These are phyloP conservation scores for Agastache rugosa DNA, from an alignment of 257 asterid genomes.

Conservation along the genomic window DNA sequence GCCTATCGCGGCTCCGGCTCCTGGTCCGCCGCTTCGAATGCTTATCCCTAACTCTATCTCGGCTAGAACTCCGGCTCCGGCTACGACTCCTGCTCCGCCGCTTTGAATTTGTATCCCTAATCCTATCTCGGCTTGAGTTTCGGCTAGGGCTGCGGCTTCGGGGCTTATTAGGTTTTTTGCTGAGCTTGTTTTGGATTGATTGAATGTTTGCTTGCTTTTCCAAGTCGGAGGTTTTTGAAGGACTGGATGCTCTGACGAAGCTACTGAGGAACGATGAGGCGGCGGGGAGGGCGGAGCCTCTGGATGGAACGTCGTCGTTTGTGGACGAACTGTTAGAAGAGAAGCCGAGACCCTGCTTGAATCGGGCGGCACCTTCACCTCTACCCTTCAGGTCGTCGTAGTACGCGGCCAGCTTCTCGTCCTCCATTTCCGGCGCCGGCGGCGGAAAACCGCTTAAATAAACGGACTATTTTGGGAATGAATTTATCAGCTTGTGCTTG, in stretches of 20 bases:
- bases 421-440: slow-evolving; percentile 68
- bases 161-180: slow-evolving; percentile 52
- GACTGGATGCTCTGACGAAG: slow-evolving; percentile 83
- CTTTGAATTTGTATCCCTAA: slow-evolving; percentile 37
- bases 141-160: slow-evolving; percentile 46
- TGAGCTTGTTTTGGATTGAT: slow-evolving; percentile 74
- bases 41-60: slow-evolving; percentile 35
- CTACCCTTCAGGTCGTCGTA: slow-evolving; percentile 88
- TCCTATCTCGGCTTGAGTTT: slow-evolving; percentile 30
- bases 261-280: slow-evolving; percentile 64
- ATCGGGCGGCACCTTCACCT: slow-evolving; percentile 92
- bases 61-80: slow-evolving; percentile 39
- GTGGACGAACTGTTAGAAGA: slow-evolving; percentile 47
- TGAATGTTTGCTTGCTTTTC: slow-evolving; percentile 69
- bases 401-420: slow-evolving; percentile 88
- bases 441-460: background rate
- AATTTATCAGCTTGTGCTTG: background rate
- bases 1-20: slow-evolving; percentile 46
- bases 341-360: slow-evolving; percentile 92
- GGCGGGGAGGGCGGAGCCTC: slow-evolving; percentile 73
- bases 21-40: slow-evolving; percentile 45
- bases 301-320: slow-evolving; percentile 54
- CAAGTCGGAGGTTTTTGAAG: slow-evolving; percentile 56
- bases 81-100: slow-evolving; percentile 49
- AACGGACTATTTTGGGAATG: background rate